Conservation (phyloP, 148 eudicot genomes). For the Rhododendron simsii region DNA sequence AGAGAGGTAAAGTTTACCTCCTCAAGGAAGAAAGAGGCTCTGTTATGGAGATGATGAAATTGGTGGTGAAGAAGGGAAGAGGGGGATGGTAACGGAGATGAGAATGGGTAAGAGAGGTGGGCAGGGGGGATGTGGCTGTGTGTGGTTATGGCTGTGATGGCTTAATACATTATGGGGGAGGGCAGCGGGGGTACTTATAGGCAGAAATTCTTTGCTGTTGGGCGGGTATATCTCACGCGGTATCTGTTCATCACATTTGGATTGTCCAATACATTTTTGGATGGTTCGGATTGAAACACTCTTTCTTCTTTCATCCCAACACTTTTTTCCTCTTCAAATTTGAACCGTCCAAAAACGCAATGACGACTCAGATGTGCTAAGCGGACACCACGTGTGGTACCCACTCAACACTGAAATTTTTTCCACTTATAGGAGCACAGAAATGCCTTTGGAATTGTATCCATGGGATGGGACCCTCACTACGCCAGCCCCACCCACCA, state of each 20-base stretch:
- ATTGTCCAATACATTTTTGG: too few species aligned
- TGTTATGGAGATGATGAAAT: slow-evolving; percentile 5
- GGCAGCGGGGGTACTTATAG: slow-evolving; percentile 53
- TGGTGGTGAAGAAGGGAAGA: slow-evolving; percentile 2
- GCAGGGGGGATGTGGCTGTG: not conserved
- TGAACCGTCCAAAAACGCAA: too few species aligned
- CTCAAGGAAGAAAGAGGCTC: slow-evolving; percentile 16
- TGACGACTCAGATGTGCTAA: rapidly evolving
- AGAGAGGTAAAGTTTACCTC: not conserved
- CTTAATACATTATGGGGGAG: slow-evolving; percentile 9
- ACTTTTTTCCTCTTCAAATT: too few species aligned
- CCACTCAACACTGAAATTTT: too few species aligned
- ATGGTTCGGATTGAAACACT: too few species aligned
- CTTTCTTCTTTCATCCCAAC: too few species aligned
- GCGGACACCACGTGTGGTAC: rapidly evolving
- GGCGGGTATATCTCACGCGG: too few species aligned
- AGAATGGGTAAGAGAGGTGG: not conserved
- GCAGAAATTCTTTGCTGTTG: not conserved
- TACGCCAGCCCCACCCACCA: not conserved
- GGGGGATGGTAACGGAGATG: not conserved
- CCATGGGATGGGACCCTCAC: not conserved
- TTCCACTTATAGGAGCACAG: slow-evolving; percentile 31
- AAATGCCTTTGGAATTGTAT: not conserved
- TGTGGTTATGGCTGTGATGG: slow-evolving; percentile 20
- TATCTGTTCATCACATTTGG: too few species aligned